These are phyloP conservation scores for Trametes maxima DNA, from an alignment of 768 basidiomycete species.

Conservation along the genomic window DNA sequence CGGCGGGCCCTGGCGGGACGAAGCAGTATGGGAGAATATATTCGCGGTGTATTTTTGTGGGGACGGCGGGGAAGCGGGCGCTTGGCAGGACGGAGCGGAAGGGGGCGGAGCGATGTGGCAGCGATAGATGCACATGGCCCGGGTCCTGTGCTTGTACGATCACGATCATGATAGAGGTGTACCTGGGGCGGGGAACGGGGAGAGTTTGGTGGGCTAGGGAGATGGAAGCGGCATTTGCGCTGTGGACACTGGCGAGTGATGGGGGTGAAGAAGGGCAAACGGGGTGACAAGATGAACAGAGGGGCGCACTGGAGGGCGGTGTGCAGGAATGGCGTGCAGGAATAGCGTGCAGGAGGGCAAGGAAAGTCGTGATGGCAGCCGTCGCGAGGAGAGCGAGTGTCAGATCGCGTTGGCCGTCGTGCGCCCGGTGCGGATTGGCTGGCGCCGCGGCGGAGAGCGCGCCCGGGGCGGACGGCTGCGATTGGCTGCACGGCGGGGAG, in stretches of 20 bases:
- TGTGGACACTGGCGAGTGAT: slow-evolving; percentile 4
- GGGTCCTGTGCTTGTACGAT: slow-evolving; percentile 10
- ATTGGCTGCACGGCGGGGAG: not conserved
- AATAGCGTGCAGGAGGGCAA: not conserved
- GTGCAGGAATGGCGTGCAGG: not conserved
- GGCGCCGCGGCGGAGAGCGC: not conserved
- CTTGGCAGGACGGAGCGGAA: not conserved
- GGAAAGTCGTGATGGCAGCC: slow-evolving; percentile 25
- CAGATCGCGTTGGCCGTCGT: not conserved
- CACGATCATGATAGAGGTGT: slow-evolving; percentile 16
- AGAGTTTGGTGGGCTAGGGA: not conserved
- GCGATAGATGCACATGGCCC: slow-evolving; percentile 8
- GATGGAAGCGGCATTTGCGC: not conserved
- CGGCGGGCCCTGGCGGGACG: no score
- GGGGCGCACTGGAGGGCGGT: not conserved
- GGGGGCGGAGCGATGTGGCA: not conserved
- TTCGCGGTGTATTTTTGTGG: not conserved
- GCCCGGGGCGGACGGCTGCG: not conserved
- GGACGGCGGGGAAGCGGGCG: not conserved
- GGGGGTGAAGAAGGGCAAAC: slow-evolving; percentile 14
- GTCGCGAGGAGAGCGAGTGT: slow-evolving; percentile 17
- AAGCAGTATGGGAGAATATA: no score
- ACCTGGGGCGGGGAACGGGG: slow-evolving; percentile 1
- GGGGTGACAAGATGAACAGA: slow-evolving; percentile 15
- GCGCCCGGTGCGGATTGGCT: not conserved